Evolutionary conservation across 2,329 filamentous ascomycete genomes (phyloP).

Genomic region (Hypoxylon sp.): DNA sequence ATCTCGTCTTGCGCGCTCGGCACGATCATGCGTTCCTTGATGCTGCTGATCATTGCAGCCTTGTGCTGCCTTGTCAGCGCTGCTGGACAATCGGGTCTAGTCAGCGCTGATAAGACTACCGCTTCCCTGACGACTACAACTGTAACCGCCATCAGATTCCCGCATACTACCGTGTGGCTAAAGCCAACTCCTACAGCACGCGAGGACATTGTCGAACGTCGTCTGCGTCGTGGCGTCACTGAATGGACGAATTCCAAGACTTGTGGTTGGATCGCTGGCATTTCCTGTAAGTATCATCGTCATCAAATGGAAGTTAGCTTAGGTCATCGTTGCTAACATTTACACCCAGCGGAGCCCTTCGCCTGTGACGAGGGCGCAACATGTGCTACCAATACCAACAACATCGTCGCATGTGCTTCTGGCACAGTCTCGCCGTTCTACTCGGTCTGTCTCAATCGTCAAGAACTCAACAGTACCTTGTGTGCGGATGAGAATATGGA

Average conservation of each 20-base stretch:
- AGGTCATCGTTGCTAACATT: constrained; percentile 15
- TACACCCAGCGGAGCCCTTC: constrained; percentile 46
- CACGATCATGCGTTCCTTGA: constrained; percentile 40
- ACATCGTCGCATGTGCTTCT: constrained; percentile 57
- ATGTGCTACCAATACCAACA: constrained; percentile 54
- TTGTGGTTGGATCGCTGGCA: constrained; percentile 51
- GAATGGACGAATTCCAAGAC: constrained; percentile 51
- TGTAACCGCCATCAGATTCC: constrained; percentile 3
- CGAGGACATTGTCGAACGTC: too few relatives aligned
- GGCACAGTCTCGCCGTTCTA: constrained; percentile 54
- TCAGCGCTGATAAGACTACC: constrained; percentile 37
- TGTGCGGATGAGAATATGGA: constrained; percentile 50
- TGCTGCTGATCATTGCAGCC: constrained; percentile 40
- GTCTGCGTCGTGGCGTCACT: not conserved
- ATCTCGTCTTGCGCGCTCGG: not conserved
- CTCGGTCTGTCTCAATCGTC: constrained; percentile 56
- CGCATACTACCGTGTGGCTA: not conserved
- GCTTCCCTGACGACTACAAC: constrained; percentile 46
- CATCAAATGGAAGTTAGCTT: not conserved
- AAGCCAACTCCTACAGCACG: too few relatives aligned
- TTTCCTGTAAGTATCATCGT: constrained; percentile 50
- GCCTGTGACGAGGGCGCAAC: constrained; percentile 45
- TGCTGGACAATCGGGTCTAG: constrained; percentile 43
- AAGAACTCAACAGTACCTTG: constrained; percentile 51
- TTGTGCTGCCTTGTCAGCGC: constrained; percentile 37